Evolutionary conservation across 75 land plant species (phyloP).

Genomic region (Pinus tabuliformis): DNA sequence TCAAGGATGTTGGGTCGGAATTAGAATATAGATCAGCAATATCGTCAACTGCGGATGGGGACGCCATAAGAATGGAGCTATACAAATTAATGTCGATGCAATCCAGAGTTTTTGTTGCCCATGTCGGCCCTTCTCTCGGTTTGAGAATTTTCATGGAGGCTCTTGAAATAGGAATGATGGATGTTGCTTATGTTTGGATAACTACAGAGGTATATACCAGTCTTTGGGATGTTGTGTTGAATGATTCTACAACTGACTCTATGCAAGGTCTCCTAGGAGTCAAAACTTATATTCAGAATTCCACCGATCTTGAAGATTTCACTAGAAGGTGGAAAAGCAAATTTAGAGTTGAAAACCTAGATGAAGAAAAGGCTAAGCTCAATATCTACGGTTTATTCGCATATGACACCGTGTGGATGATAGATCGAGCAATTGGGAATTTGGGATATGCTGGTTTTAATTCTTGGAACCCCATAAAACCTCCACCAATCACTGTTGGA

Average conservation of each 20-base stretch:
- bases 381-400: slow-evolving; percentile 33
- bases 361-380: slow-evolving; percentile 12
- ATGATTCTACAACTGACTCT: slow-evolving; percentile 14
- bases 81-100: slow-evolving; percentile 33
- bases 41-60: no score
- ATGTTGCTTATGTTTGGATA: slow-evolving; percentile 51
- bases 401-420: slow-evolving; percentile 32
- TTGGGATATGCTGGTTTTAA: slow-evolving; percentile 21
- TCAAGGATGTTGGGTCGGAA: slow-evolving; percentile 7
- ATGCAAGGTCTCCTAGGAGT: slow-evolving; percentile 51
- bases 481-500: slow-evolving; percentile 8
- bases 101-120: slow-evolving; percentile 48
- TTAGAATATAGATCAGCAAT: not conserved
- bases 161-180: slow-evolving; percentile 40
- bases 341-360: slow-evolving; percentile 9
- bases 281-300: slow-evolving; percentile 22
- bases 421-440: slow-evolving; percentile 33
- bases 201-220: slow-evolving; percentile 22
- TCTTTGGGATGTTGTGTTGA: slow-evolving; percentile 7
- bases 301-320: slow-evolving; percentile 24
- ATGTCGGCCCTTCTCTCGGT: slow-evolving; percentile 20
- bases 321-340: slow-evolving; percentile 11
- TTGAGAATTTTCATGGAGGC: slow-evolving; percentile 35
- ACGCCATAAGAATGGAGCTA: slow-evolving; percentile 2
- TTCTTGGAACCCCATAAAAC: slow-evolving; percentile 34